phyloP scores from a whole-genome alignment of 1,284 basidiomycete genomes.

The Meira miltonrushii region DNA sequence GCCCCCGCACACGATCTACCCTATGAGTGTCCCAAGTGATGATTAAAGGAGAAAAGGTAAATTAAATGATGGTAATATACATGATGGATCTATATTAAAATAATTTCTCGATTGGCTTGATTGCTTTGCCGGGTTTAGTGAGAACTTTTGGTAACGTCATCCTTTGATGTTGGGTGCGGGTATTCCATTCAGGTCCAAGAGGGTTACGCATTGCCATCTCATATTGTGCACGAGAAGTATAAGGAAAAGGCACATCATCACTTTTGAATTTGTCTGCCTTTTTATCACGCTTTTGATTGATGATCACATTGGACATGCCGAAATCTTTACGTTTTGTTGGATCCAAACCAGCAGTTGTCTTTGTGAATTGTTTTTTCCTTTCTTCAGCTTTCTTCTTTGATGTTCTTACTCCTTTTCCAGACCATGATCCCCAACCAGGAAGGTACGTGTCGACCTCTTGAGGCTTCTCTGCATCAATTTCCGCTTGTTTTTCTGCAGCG shows the following conservation, averaged over 20 bases:
- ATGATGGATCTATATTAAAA: not conserved
- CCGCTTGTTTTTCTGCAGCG: constrained; percentile 70
- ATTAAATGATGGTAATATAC: no score
- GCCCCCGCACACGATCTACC: no score
- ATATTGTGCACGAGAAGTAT: constrained; percentile 82
- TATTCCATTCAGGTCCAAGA: constrained; percentile 89
- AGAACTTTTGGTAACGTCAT: constrained; percentile 53
- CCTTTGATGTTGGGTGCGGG: constrained; percentile 76
- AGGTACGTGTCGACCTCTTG: constrained; percentile 75
- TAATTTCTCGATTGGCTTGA: constrained; percentile 29
- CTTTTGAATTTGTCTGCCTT: constrained; percentile 82
- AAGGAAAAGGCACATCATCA: constrained; percentile 78
- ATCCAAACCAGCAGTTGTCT: constrained; percentile 61
- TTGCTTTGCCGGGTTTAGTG: constrained; percentile 40
- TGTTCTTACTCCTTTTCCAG: constrained; percentile 65
- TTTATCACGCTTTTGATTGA: constrained; percentile 88
- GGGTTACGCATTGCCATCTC: constrained; percentile 75
- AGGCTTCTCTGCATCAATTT: constrained; percentile 78
- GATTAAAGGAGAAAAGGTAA: no score
- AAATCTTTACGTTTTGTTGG: constrained; percentile 75
- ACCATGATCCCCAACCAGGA: constrained; percentile 96
- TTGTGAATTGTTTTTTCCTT: constrained; percentile 2
- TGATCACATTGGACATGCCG: constrained; percentile 78
- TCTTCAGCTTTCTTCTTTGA: constrained; percentile 22
- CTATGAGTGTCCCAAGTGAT: no score